phyloP scores from a whole-genome alignment of 2,329 filamentous ascomycete species.

The Teratosphaeria pseudoeucalypti region DNA sequence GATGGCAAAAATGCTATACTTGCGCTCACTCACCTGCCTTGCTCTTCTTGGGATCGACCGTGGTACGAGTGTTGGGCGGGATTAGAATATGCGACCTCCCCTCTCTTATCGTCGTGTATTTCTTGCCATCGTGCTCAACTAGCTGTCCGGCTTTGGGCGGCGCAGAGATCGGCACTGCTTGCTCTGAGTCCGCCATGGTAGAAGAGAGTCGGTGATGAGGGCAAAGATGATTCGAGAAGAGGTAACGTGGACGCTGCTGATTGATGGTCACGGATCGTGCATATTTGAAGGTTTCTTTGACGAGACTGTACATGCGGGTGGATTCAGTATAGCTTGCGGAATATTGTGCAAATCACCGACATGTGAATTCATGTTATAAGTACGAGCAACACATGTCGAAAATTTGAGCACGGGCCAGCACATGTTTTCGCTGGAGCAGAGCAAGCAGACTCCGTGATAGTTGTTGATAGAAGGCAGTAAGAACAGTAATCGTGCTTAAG shows the following conservation, averaged over 20 bases:
- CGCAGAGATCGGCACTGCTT: slow-evolving; percentile 1
- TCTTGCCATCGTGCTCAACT: slow-evolving; percentile 23
- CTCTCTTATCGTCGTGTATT: slow-evolving; percentile 50
- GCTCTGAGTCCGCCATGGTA: slow-evolving; percentile 7
- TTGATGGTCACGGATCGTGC: not conserved
- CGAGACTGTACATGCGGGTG: not conserved
- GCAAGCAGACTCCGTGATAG: no score
- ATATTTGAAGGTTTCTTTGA: not conserved
- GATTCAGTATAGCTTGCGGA: not conserved
- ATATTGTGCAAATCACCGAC: not conserved
- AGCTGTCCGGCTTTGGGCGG: slow-evolving; percentile 21
- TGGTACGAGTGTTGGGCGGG: slow-evolving; percentile 41
- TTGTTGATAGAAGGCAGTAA: no score
- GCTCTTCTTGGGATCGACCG: slow-evolving; percentile 36
- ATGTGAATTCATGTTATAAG: no score
- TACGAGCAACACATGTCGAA: not conserved
- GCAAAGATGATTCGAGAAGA: not conserved
- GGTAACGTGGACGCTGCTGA: not conserved
- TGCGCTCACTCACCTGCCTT: slow-evolving; percentile 14
- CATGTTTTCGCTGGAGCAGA: no score
- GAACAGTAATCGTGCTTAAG: no score
- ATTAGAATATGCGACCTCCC: slow-evolving; percentile 59
- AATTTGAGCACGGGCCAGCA: not conserved
- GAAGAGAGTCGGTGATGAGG: not conserved
- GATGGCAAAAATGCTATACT: not conserved